A percentile compares a stretch with the other conserved stretches of the same genome.
Conservation (phyloP, 345 rosid genomes). For the Populus tremula region DNA sequence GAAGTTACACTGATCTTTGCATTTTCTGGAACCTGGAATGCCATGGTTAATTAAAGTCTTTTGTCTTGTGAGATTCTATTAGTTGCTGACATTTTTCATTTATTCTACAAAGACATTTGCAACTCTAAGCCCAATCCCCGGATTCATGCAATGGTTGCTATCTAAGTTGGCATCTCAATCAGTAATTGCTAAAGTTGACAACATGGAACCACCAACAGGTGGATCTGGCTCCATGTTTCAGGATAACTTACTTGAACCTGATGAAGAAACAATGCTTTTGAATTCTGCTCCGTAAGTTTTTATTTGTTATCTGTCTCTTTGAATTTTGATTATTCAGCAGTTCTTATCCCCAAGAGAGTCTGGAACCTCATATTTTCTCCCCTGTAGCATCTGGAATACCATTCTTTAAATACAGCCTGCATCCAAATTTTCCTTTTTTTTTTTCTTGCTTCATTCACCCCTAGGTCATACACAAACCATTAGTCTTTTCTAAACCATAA, state of each 20-base stretch:
- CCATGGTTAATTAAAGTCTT: not conserved
- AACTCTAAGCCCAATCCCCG: slow-evolving; percentile 92
- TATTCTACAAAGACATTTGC: slow-evolving; percentile 61
- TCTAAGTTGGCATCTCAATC: slow-evolving; percentile 82
- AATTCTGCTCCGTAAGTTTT: slow-evolving; percentile 44
- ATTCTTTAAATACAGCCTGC: not conserved
- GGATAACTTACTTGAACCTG: slow-evolving; percentile 73
- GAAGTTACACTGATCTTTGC: not conserved
- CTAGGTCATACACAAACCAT: too few species aligned
- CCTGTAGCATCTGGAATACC: not conserved
- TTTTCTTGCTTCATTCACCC: too few species aligned
- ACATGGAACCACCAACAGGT: slow-evolving; percentile 30
- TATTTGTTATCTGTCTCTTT: not conserved
- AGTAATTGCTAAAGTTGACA: slow-evolving; percentile 49
- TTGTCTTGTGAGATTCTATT: not conserved
- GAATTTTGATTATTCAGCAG: not conserved
- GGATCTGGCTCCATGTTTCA: slow-evolving; percentile 51
- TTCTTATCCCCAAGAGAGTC: not conserved
- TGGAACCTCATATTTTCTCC: not conserved
- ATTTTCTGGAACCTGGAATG: not conserved
- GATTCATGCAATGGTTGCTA: slow-evolving; percentile 80
- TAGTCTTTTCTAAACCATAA: too few species aligned
- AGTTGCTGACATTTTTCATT: slow-evolving; percentile 13
- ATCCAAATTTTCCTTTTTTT: not conserved
- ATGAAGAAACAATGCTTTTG: slow-evolving; percentile 76